Percentiles rank a stretch among this genome's conserved stretches.
phyloP scores from a whole-genome alignment of 2,329 filamentous ascomycete species.

The Ascomycota sp. region DNA sequence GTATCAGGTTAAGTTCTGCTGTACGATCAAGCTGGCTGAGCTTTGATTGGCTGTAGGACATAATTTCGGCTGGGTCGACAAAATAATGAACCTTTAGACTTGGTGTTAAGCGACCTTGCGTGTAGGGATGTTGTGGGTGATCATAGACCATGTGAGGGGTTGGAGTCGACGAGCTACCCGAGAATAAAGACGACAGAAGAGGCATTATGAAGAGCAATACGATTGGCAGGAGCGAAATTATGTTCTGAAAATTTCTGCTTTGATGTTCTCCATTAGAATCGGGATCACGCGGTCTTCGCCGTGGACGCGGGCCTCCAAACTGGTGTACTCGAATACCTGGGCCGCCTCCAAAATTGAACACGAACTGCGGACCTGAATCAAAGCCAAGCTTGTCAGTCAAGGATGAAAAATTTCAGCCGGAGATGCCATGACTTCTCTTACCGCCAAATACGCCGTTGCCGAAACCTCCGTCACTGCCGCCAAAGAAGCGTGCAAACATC shows the following conservation, averaged over 20 bases:
- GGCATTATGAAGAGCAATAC: slow-evolving; percentile 77
- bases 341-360: slow-evolving; percentile 85
- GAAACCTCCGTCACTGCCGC: slow-evolving; percentile 56
- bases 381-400: slow-evolving; percentile 27
- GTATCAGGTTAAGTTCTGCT: slow-evolving; percentile 56
- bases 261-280: slow-evolving; percentile 27
- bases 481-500: slow-evolving; percentile 93
- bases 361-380: slow-evolving; percentile 67
- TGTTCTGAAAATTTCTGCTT: slow-evolving; percentile 29
- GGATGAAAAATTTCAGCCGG: neutral
- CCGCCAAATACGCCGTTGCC: slow-evolving; percentile 27
- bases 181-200: slow-evolving; percentile 62
- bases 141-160: slow-evolving; percentile 63
- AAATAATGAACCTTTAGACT: slow-evolving; percentile 65
- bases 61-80: slow-evolving; percentile 60
- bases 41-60: slow-evolving; percentile 46
- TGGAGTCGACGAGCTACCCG: slow-evolving; percentile 22
- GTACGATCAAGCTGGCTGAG: slow-evolving; percentile 54
- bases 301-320: slow-evolving; percentile 64
- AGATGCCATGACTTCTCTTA: slow-evolving; percentile 6
- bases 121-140: slow-evolving; percentile 47
- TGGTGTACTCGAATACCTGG: slow-evolving; percentile 88
- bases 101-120: slow-evolving; percentile 49
- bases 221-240: slow-evolving; percentile 68
- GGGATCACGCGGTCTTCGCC: slow-evolving; percentile 51